These are phyloP conservation scores for Hymenoscyphus occultus DNA, from an alignment of 2,329 filamentous ascomycete genomes.

Conservation along the genomic window DNA sequence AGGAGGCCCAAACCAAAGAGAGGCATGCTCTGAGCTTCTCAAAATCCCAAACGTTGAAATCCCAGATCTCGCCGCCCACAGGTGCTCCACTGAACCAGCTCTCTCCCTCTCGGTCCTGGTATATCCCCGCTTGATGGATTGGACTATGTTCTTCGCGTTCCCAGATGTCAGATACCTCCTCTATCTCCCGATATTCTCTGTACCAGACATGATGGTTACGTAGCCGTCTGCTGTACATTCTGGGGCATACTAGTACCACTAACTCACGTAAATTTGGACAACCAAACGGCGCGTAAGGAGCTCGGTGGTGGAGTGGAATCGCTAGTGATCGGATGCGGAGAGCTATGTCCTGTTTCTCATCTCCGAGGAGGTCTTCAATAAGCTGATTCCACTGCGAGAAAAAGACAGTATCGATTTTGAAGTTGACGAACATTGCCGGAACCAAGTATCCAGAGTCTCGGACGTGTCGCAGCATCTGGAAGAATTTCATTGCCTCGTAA, in stretches of 20 bases:
- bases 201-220: not conserved
- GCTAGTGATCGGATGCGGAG: not conserved
- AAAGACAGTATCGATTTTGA: not conserved
- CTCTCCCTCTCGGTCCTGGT: too few species aligned
- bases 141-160: not conserved
- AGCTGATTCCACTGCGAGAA: not conserved
- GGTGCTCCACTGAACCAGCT: too few species aligned
- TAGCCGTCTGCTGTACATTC: too few species aligned
- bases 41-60: not conserved
- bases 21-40: not conserved
- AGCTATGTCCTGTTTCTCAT: too few species aligned
- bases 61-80: not conserved
- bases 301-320: not conserved
- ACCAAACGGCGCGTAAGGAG: too few species aligned
- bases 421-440: not conserved
- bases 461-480: not conserved
- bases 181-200: not conserved
- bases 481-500: not conserved
- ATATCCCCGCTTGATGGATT: too few species aligned
- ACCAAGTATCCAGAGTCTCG: not conserved
- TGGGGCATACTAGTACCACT: not conserved
- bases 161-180: not conserved
- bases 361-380: too few species aligned
- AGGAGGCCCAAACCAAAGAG: not conserved
- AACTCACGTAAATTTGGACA: not conserved